Conservation (phyloP, 345 rosid genomes). For the Acer saccharum region DNA sequence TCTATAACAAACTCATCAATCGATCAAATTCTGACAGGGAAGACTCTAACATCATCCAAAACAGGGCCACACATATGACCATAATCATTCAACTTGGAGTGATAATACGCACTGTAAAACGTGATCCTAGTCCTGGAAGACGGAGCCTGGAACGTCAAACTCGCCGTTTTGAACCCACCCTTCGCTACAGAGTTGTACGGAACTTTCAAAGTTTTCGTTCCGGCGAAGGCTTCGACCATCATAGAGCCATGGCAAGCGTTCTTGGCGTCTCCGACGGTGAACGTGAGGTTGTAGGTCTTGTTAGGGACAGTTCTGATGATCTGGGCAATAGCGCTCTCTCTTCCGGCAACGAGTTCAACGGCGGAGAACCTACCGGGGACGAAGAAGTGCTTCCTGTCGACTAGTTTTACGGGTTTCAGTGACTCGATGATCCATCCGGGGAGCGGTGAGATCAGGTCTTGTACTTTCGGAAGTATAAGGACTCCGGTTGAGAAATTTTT, state of each 20-base stretch:
- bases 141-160: constrained; percentile 48
- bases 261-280: constrained; percentile 70
- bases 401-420: constrained; percentile 73
- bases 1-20: no score
- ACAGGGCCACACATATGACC: constrained; percentile 92
- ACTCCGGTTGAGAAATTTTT: constrained; percentile 81
- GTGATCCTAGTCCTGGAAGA: constrained; percentile 64
- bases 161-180: constrained; percentile 52
- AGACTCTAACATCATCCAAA: constrained; percentile 63
- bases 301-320: constrained; percentile 56
- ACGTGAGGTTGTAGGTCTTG: constrained; percentile 52
- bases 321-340: constrained; percentile 87
- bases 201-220: constrained; percentile 39
- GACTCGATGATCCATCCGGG: constrained; percentile 93
- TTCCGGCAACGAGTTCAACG: constrained; percentile 69
- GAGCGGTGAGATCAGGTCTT: constrained; percentile 65
- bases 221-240: constrained; percentile 85
- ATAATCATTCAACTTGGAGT: constrained; percentile 65
- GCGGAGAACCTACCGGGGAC: constrained; percentile 70
- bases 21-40: not conserved
- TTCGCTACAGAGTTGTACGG: constrained; percentile 47
- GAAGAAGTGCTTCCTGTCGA: constrained; percentile 63
- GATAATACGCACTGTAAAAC: constrained; percentile 73
- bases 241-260: constrained; percentile 80
- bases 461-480: constrained; percentile 59